phyloP scores from a whole-genome alignment of 2,329 filamentous ascomycete species.

The Ophiostoma quercus region DNA sequence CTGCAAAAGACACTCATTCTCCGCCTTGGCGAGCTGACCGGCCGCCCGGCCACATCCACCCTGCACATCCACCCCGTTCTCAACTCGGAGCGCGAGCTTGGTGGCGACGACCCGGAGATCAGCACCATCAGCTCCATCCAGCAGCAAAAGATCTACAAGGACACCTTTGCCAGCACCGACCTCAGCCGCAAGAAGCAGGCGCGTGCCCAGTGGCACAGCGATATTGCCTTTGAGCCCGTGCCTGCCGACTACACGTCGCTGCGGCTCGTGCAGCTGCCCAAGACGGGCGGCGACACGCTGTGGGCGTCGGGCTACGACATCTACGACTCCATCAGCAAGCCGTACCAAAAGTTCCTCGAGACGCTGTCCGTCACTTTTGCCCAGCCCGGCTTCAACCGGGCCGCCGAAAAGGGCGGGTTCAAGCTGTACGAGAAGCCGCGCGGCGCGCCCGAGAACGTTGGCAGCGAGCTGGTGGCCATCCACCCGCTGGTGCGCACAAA shows the following conservation, averaged over 20 bases:
- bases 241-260: constrained; percentile 52
- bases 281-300: constrained; percentile 37
- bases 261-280: constrained; percentile 36
- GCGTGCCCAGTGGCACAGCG: constrained; percentile 46
- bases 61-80: constrained; percentile 58
- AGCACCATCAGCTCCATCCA: constrained; percentile 54
- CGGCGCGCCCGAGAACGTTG: constrained; percentile 49
- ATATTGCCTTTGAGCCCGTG: constrained; percentile 45
- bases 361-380: constrained; percentile 51
- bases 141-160: constrained; percentile 38
- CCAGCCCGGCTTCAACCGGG: constrained; percentile 45
- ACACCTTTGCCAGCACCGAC: constrained; percentile 23
- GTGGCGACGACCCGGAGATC: constrained; percentile 49
- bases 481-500: constrained; percentile 55
- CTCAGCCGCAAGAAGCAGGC: constrained; percentile 28
- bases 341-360: constrained; percentile 53
- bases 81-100: constrained; percentile 50
- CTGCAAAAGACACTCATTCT: constrained; percentile 57
- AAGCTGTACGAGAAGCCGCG: constrained; percentile 43
- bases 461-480: constrained; percentile 43
- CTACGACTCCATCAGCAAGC: constrained; percentile 45
- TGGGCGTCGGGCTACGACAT: constrained; percentile 44
- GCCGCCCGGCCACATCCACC: constrained; percentile 52
- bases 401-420: constrained; percentile 43
- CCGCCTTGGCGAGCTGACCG: constrained; percentile 54